A percentile compares a stretch with the other conserved stretches of the same genome.
These are phyloP conservation scores for Stentor coeruleus DNA, from an alignment of 73 alveolate genomes.

Conservation along the genomic window DNA sequence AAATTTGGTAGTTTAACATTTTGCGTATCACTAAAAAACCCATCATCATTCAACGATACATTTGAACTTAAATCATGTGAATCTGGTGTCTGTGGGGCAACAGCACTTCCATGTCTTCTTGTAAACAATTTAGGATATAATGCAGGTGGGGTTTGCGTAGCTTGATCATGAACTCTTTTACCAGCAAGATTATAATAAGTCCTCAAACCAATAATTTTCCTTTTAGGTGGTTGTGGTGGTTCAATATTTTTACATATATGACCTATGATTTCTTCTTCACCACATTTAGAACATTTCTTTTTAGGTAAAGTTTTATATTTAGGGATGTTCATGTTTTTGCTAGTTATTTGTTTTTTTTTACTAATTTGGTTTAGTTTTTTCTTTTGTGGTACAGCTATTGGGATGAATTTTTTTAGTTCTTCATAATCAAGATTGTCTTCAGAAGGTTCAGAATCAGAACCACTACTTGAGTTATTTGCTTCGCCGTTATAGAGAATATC, in stretches of 20 bases:
- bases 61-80: background rate
- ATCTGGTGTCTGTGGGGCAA: constrained; percentile 1
- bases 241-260: background rate
- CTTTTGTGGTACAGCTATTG: constrained; percentile 26
- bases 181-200: constrained; percentile 24
- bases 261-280: background rate
- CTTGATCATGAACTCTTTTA: constrained; percentile 21
- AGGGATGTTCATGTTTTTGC: background rate
- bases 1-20: background rate
- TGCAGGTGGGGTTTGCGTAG: constrained; percentile 17
- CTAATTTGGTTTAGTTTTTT: background rate
- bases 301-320: background rate
- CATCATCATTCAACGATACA: background rate
- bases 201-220: background rate
- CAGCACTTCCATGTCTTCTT: background rate
- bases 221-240: constrained; percentile 17
- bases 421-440: constrained; percentile 81
- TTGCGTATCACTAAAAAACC: background rate
- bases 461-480: constrained; percentile 50
- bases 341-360: background rate
- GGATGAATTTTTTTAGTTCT: constrained; percentile 75
- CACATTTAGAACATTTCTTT: constrained; percentile 16
- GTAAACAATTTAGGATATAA: background rate
- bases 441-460: constrained; percentile 88
- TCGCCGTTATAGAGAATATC: constrained; percentile 48